Conservation (phyloP, 345 rosid species). For the Salix koriyanagi region DNA sequence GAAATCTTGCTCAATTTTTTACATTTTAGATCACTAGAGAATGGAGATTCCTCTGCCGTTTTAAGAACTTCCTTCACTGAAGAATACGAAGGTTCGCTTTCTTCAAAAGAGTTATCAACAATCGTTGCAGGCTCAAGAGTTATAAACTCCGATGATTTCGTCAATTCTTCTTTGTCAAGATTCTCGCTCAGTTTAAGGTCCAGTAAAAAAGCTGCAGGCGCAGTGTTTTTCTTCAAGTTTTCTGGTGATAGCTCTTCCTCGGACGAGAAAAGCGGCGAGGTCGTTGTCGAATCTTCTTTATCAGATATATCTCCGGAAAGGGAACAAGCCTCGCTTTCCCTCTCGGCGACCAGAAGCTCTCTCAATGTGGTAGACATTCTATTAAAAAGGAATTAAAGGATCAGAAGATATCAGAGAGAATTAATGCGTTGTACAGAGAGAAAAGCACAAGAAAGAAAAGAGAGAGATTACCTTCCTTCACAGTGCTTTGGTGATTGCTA, state of each 20-base stretch:
- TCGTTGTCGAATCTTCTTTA: background rate
- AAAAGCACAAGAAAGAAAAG: background rate
- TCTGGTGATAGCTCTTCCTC: background rate
- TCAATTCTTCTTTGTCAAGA: too few relatives aligned
- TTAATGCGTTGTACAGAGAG: background rate
- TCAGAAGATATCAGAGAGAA: background rate
- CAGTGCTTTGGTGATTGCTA: constrained; percentile 1
- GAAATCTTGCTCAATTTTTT: background rate
- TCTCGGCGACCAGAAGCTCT: constrained; percentile 3
- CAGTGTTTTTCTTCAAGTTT: background rate
- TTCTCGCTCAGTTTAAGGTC: background rate
- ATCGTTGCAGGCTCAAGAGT: background rate
- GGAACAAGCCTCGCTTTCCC: constrained; percentile 3
- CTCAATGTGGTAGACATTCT: constrained; percentile 16
- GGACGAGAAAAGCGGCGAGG: background rate
- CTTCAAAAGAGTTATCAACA: background rate
- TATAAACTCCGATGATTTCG: background rate
- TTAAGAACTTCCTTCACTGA: background rate
- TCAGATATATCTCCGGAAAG: background rate
- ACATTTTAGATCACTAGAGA: background rate
- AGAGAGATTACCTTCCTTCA: constrained; percentile 10
- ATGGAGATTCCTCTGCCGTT: background rate
- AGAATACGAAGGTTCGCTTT: background rate
- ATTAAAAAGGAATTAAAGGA: background rate
- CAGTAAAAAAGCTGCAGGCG: background rate